Evolutionary conservation across 305 asterid species (phyloP).

Genomic region (Fraxinus paxiana): DNA sequence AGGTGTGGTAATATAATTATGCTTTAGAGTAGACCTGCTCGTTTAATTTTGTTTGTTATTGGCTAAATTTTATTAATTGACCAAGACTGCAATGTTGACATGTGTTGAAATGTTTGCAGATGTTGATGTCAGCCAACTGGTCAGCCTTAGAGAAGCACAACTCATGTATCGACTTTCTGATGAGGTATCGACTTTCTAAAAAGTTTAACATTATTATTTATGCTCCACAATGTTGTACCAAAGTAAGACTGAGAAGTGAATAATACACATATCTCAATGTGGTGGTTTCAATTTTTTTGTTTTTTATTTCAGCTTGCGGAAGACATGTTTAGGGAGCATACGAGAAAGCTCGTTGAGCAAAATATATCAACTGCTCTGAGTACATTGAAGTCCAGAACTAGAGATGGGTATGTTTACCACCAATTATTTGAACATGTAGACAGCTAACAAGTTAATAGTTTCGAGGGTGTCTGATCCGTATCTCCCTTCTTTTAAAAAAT

Average conservation of each 20-base stretch:
- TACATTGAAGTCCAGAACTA: constrained; percentile 71
- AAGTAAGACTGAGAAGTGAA: constrained; percentile 14
- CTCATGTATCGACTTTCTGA: constrained; percentile 72
- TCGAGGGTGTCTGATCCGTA: neutral
- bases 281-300: constrained; percentile 21
- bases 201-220: constrained; percentile 1
- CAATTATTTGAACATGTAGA: constrained; percentile 10
- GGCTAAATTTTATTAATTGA: constrained; percentile 12
- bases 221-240: constrained; percentile 7
- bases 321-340: constrained; percentile 84
- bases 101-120: constrained; percentile 43
- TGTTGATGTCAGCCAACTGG: constrained; percentile 63
- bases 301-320: constrained; percentile 66
- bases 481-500: neutral
- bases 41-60: constrained; percentile 10
- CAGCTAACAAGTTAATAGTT: constrained; percentile 17
- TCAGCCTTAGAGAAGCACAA: constrained; percentile 87
- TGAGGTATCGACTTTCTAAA: constrained; percentile 57
- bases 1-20: neutral
- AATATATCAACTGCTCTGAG: constrained; percentile 64
- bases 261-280: constrained; percentile 13
- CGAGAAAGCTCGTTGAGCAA: constrained; percentile 79
- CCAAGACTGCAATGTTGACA: constrained; percentile 20
- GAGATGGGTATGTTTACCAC: constrained; percentile 46
- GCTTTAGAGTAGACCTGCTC: neutral